Percentiles rank a stretch among this genome's conserved stretches.
phyloP scores from a whole-genome alignment of 106 monocot species.

The Chionographis japonica region DNA sequence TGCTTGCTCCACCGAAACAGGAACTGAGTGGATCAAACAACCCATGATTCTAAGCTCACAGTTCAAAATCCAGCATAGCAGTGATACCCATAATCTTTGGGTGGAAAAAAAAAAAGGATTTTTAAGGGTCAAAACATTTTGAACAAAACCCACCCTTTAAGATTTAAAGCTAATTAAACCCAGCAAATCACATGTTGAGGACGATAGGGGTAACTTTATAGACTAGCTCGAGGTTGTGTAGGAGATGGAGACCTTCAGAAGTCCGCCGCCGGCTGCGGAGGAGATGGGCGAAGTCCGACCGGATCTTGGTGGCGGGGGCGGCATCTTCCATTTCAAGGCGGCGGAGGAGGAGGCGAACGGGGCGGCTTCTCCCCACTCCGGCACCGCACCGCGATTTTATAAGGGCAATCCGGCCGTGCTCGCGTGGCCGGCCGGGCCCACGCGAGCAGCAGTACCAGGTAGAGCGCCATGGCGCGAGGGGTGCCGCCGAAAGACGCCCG shows the following conservation, averaged over 20 bases:
- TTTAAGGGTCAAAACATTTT: not conserved
- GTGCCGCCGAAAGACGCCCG: too few relatives aligned
- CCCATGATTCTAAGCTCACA: not conserved
- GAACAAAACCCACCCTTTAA: not conserved
- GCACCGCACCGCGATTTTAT: not conserved
- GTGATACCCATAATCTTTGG: not conserved
- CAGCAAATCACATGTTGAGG: too few relatives aligned
- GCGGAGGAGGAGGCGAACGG: not conserved
- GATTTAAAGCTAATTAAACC: too few relatives aligned
- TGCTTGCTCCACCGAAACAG: conserved; percentile 42
- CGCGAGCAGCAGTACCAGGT: not conserved
- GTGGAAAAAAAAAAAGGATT: not conserved
- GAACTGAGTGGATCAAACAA: conserved; percentile 26
- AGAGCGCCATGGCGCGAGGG: not conserved
- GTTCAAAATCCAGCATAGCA: not conserved
- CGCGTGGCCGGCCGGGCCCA: not conserved
- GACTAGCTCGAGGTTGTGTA: not conserved
- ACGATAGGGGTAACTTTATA: too few relatives aligned
- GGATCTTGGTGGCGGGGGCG: conserved; percentile 33
- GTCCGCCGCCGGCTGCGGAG: conserved; percentile 47
- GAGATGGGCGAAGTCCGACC: conserved; percentile 46
- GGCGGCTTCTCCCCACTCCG: not conserved
- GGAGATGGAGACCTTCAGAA: conserved; percentile 26
- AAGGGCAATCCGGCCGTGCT: not conserved
- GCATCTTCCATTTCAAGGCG: conserved; percentile 14